phyloP scores from a whole-genome alignment of 371 early-diverging fungal genomes.

The Mortierella sp. region DNA sequence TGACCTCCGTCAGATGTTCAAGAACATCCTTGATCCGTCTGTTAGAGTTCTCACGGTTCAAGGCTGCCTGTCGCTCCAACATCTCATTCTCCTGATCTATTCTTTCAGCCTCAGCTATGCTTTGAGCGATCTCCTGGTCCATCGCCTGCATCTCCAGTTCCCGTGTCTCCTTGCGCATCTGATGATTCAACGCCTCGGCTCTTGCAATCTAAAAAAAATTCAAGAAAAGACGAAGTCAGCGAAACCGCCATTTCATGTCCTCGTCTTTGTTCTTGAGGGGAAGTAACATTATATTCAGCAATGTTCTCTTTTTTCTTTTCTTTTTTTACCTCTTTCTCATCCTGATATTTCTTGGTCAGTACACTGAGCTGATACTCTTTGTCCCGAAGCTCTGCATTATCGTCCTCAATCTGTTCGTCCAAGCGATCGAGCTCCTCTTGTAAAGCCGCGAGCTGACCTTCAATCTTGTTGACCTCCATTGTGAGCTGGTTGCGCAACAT shows the following conservation, averaged over 20 bases:
- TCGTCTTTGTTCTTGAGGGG: too few species aligned
- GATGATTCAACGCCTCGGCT: constrained; percentile 15
- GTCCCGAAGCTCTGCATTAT: constrained; percentile 11
- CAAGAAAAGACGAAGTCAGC: neutral
- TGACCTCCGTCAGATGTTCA: constrained; percentile 18
- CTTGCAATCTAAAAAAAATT: constrained; percentile 31
- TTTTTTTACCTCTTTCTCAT: constrained; percentile 52
- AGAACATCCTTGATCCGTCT: constrained; percentile 28
- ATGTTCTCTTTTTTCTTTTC: too few species aligned
- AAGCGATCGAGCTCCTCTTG: constrained; percentile 29
- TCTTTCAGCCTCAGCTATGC: constrained; percentile 28
- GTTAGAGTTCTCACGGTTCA: constrained; percentile 25
- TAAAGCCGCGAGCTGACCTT: constrained; percentile 13
- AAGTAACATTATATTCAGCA: too few species aligned
- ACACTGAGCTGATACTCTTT: constrained; percentile 26
- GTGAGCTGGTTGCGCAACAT: constrained; percentile 31
- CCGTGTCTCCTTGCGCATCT: constrained; percentile 14
- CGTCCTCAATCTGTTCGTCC: constrained; percentile 38
- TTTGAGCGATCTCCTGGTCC: constrained; percentile 19
- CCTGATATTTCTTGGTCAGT: constrained; percentile 28
- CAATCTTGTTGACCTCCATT: constrained; percentile 17
- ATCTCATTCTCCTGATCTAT: constrained; percentile 29
- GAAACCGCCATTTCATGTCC: too few species aligned
- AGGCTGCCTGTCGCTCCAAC: constrained; percentile 42
- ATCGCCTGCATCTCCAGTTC: constrained; percentile 28